A percentile compares a stretch with the other conserved stretches of the same genome.
Conservation (phyloP, 345 rosid species). For the Stellera chamaejasme region DNA sequence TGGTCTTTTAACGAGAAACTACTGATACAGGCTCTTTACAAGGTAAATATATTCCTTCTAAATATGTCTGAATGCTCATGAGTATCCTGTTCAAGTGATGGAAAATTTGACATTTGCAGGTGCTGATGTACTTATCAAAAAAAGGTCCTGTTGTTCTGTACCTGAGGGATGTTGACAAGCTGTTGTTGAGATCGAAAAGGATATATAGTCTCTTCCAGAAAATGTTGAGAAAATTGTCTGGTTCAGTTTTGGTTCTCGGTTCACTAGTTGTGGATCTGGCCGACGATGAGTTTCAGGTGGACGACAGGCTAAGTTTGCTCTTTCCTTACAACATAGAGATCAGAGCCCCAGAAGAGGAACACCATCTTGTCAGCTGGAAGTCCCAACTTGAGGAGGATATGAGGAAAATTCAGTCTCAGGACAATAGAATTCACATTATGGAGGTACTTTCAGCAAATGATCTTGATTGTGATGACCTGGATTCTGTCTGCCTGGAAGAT, state of each 20-base stretch:
- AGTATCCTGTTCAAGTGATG: too few species aligned
- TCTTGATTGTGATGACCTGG: constrained; percentile 27
- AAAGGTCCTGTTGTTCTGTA: constrained; percentile 62
- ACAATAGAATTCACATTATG: constrained; percentile 25
- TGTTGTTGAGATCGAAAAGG: constrained; percentile 55
- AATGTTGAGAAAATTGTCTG: constrained; percentile 65
- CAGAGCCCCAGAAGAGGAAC: constrained; percentile 49
- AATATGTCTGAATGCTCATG: background rate
- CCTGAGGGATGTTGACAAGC: constrained; percentile 59
- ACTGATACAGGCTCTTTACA: constrained; percentile 66
- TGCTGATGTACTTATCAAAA: constrained; percentile 57
- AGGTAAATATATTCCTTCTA: constrained; percentile 28
- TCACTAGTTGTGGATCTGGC: constrained; percentile 48
- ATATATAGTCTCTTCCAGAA: constrained; percentile 58
- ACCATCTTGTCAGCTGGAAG: constrained; percentile 26
- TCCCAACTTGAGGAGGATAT: constrained; percentile 25
- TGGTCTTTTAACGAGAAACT: constrained; percentile 84
- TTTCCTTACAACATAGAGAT: constrained; percentile 82
- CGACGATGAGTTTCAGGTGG: constrained; percentile 36
- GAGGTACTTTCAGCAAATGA: constrained; percentile 30
- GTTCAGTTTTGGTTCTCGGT: constrained; percentile 69
- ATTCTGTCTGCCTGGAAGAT: constrained; percentile 24
- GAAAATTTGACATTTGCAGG: constrained; percentile 30
- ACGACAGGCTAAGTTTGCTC: constrained; percentile 48
- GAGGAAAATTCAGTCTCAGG: constrained; percentile 30